These are phyloP conservation scores for Pyricularia sp. DNA, from an alignment of 2,329 filamentous ascomycete genomes.

Conservation along the genomic window DNA sequence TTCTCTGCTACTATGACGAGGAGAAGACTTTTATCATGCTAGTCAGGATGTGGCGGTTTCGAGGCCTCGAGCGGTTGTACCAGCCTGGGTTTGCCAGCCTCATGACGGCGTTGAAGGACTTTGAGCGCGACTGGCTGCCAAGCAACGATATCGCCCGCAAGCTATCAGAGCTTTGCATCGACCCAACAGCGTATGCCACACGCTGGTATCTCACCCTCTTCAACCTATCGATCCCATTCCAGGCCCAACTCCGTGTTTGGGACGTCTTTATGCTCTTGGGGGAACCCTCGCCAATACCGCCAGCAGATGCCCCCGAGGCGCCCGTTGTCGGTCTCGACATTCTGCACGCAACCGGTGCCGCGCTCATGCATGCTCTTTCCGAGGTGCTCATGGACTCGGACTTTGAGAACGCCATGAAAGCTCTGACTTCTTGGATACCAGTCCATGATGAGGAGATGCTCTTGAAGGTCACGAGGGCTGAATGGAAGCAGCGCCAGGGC, in stretches of 20 bases:
- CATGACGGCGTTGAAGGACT: conserved; percentile 77
- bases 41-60: conserved; percentile 84
- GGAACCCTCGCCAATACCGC: conserved; percentile 35
- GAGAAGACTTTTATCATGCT: conserved; percentile 93
- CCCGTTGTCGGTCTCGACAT: conserved; percentile 68
- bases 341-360: conserved; percentile 80
- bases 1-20: conserved; percentile 95
- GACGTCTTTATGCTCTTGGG: conserved; percentile 95
- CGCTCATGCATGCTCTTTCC: conserved; percentile 80
- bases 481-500: conserved; percentile 62
- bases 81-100: conserved; percentile 75
- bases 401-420: conserved; percentile 98
- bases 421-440: conserved; percentile 85
- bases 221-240: conserved; percentile 92
- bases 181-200: conserved; percentile 88
- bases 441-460: conserved; percentile 89
- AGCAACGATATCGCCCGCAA: conserved; percentile 70
- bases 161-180: conserved; percentile 72
- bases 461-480: conserved; percentile 80
- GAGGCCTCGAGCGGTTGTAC: conserved; percentile 80
- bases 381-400: conserved; percentile 87
- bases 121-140: conserved; percentile 74
- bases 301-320: conserved; percentile 13
- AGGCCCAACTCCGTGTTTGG: conserved; percentile 91
- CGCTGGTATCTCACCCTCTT: conserved; percentile 97